Evolutionary conservation across 306 rosid species (phyloP), one percentile per base, ranked within the genome.

Genomic region (Delonix regia): DNA sequence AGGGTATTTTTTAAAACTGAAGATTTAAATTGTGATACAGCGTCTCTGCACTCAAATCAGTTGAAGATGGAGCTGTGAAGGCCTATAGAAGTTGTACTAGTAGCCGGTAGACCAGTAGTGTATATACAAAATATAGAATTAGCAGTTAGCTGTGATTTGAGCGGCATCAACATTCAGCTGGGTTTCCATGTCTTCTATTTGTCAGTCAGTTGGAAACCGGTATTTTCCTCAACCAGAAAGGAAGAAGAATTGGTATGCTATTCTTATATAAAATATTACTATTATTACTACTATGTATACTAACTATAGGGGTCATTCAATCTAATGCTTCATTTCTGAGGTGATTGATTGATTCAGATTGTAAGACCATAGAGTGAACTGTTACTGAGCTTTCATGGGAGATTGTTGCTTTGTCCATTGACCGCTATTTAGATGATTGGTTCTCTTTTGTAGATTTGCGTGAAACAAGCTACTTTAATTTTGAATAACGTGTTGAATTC

Each of bases 51-150:
- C 82, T 83, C 91, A 69, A 86, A 90, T 83, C 97, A 91, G 69
- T 78, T 95, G 91, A 91, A 94, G 97, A 94, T 90, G 94, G 97
- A 95, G 88, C 89, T 83, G 66, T 88, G 88, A 95, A 86, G 80
- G 71, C 69, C 45, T 65, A 69, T 62, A 82, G 73, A 71, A 86
- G 77, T 77, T 79, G 80, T 78, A 69, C 84, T 14, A 55, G 85
- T 62, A 88, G 89, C 81, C 74, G 80, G 52, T 84, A 82, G 91
- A 84, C 85, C 79, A 83, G 52, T 81, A 78, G 85, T 92, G 99
- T 92, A 88, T 84, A 95, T 92, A 95, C 42, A 68, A 85, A 85
- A 80, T 88, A 87, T 90, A 86, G 89, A 84, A 76, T 80, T 86
- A 85, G 90, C 85, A 84, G 74, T 87, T 78, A 89, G 91, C 85